Percentiles rank a stretch among this genome's conserved stretches.
phyloP scores from a whole-genome alignment of 2,329 filamentous ascomycete genomes.

The Lizonia empirigonia region DNA sequence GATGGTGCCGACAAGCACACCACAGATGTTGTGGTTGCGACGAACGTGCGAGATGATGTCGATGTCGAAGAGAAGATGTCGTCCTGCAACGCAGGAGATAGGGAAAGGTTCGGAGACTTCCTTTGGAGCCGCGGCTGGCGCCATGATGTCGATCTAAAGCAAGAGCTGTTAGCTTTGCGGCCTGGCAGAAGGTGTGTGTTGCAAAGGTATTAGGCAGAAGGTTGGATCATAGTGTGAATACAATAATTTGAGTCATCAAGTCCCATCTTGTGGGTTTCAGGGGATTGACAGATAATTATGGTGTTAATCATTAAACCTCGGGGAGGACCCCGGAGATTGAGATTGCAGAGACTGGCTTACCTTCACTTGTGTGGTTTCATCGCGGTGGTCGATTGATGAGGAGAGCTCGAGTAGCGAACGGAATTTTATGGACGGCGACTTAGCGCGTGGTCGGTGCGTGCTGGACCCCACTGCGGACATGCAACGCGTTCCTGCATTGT shows the following conservation, averaged over 20 bases:
- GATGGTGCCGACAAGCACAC: constrained; percentile 83
- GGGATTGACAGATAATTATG: constrained; percentile 79
- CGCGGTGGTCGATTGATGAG: constrained; percentile 28
- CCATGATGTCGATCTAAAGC: constrained; percentile 35
- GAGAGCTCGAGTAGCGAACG: constrained; percentile 14
- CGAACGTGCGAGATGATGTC: constrained; percentile 79
- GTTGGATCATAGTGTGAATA: constrained; percentile 49
- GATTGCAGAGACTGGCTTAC: constrained; percentile 30
- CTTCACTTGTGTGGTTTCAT: constrained; percentile 47
- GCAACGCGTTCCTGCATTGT: constrained; percentile 14
- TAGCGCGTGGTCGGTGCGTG: constrained; percentile 23
- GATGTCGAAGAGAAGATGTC: constrained; percentile 89
- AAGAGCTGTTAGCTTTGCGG: constrained; percentile 27
- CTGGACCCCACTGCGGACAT: constrained; percentile 5
- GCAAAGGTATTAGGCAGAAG: constrained; percentile 13
- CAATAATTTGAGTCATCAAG: constrained; percentile 56
- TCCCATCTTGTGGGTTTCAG: constrained; percentile 62
- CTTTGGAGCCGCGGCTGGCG: constrained; percentile 34
- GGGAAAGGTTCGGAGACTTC: constrained; percentile 65
- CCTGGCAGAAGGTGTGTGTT: constrained; percentile 7
- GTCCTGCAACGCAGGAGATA: constrained; percentile 78
- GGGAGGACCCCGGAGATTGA: constrained; percentile 7
- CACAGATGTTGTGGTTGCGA: constrained; percentile 80
- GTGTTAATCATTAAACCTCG: constrained; percentile 64
- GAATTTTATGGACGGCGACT: constrained; percentile 23